Percentiles rank a stretch among this genome's conserved stretches.
Evolutionary conservation across 2,329 filamentous ascomycete genomes (phyloP).

Genomic region (Sarocladium brachiariae): DNA sequence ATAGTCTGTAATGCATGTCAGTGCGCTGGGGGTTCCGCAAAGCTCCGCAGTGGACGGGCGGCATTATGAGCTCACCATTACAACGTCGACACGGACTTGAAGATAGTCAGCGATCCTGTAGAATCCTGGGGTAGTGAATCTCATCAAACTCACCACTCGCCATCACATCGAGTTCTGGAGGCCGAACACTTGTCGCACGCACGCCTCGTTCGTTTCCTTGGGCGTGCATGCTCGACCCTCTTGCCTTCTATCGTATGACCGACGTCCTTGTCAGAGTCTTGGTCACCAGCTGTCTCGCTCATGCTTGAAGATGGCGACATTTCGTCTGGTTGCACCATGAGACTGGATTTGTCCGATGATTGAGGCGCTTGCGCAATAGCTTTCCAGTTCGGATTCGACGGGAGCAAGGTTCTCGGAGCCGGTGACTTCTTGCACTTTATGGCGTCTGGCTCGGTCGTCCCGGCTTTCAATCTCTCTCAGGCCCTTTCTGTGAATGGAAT

Average conservation of each 20-base stretch:
- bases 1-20: slow-evolving; percentile 24
- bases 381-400: too few relatives aligned
- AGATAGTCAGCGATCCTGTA: too few relatives aligned
- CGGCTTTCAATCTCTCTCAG: too few relatives aligned
- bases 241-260: background rate
- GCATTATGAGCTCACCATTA: slow-evolving; percentile 22
- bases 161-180: slow-evolving; percentile 36
- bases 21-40: too few relatives aligned
- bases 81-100: slow-evolving; percentile 26
- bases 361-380: too few relatives aligned
- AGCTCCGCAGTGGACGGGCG: slow-evolving; percentile 13
- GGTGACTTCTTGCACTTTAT: too few relatives aligned
- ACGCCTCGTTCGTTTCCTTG: slow-evolving; percentile 22
- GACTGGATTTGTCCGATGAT: too few relatives aligned
- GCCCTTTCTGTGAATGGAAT: too few relatives aligned
- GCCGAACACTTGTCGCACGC: slow-evolving; percentile 29
- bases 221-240: slow-evolving; percentile 16
- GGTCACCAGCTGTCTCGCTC: background rate
- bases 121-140: too few relatives aligned
- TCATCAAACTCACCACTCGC: slow-evolving; percentile 32
- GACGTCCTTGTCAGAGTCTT: background rate
- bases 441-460: too few relatives aligned
- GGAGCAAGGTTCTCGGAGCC: too few relatives aligned
- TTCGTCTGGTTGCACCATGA: background rate
- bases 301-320: background rate